Conservation (phyloP, 768 basidiomycete species). For the Agrocybe chaxingu region DNA sequence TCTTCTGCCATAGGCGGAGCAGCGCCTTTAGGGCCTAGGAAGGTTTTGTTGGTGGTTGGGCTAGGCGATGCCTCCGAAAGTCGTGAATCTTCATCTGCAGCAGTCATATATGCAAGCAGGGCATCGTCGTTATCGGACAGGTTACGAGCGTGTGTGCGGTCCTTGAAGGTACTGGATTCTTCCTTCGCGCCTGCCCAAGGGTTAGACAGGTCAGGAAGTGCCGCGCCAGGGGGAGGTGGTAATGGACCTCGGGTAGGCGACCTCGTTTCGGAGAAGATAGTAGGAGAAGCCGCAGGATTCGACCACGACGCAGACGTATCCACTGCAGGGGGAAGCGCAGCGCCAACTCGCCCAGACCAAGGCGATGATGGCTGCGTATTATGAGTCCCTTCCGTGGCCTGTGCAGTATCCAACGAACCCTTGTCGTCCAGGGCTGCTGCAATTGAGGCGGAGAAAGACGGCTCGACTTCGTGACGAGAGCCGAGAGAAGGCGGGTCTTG, state of each 20-base stretch:
- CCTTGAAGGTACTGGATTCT: constrained; percentile 7
- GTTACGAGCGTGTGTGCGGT: constrained; percentile 4
- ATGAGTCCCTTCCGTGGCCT: constrained; percentile 8
- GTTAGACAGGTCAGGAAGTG: constrained; percentile 14
- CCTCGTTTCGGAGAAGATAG: not conserved
- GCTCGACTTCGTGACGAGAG: constrained; percentile 19
- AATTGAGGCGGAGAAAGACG: constrained; percentile 35
- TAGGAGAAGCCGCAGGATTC: not conserved
- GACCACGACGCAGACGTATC: not conserved
- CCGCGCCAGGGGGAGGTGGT: constrained; percentile 19
- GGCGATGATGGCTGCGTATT: constrained; percentile 3
- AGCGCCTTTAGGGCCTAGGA: not conserved
- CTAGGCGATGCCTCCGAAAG: constrained; percentile 3
- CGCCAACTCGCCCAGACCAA: not conserved
- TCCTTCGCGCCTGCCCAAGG: constrained; percentile 13
- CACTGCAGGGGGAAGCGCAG: not conserved
- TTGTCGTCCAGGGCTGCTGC: constrained; percentile 27
- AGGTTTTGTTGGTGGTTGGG: not conserved
- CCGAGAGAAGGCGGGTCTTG: constrained; percentile 26
- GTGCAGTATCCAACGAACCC: constrained; percentile 5
- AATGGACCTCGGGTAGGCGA: constrained; percentile 1
- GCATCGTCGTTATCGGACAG: constrained; percentile 29
- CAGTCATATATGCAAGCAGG: constrained; percentile 36
- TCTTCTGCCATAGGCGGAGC: constrained; percentile 14
- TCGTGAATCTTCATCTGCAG: constrained; percentile 20